Base-by-base conservation (phyloP, 106 monocot genomes). In the Dendrobium huoshanense region DNA sequence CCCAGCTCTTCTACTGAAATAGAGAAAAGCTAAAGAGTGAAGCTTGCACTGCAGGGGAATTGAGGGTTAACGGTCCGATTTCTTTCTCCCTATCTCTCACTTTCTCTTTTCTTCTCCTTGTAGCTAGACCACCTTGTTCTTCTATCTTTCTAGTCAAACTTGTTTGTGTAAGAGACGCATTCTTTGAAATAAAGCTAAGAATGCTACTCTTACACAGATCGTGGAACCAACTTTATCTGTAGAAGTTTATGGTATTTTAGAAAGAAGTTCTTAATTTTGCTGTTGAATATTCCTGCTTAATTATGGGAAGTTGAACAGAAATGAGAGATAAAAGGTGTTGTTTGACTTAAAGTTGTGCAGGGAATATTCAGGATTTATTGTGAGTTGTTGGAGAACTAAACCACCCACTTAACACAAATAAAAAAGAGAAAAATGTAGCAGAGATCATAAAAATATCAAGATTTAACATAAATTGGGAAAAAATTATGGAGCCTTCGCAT, bases 11-110 rank as follows among this genome's bases (percentile, higher is more conserved):
- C 74, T 41, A n/a, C 74, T 19, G 74, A 74, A 74, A 16, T 6
- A 43, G 43, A 74, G 43, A 41, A 44, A 4, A 43, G 74, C 74
- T 43, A n/a, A n/a, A 43, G 74, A 43, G 1, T 18, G 43, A 41
- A 41, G 74, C 42, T 43, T 29, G 17, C 42, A 43, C 41, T 44
- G 43, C 74, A 18, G 74, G 74, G 74, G 74, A 74, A 74, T 74
- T 74, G 74, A 74, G 74, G 42, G 42, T 74, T 74, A 42, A 74
- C 43, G 74, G 74, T 74, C 74, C 74, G 74, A 74, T 74, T 43
- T 74, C 74, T 74, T 13, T 43, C 74, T 74, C 8, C 43, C 43
- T 74, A 7, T 37, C 33, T 33, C 70, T 51, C 10, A 11, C 33
- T 70, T 20, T 70, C 15, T 70, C 33, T 70, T 13, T 7, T 2